Evolutionary conservation across 805 yeast species (phyloP).

Genomic region (Naumovozyma baii): DNA sequence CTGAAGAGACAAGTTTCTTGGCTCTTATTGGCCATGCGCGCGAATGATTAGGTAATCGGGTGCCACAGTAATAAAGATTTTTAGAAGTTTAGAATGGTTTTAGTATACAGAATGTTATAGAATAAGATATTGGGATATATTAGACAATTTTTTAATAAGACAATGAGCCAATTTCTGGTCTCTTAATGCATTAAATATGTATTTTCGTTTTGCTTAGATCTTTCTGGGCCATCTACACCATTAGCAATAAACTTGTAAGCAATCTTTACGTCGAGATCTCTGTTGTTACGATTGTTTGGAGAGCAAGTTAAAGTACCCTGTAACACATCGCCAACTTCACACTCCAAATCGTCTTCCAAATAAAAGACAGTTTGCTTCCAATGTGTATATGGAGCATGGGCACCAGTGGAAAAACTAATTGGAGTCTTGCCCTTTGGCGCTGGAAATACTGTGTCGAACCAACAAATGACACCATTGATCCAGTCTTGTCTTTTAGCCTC

Average conservation of each 20-base stretch:
- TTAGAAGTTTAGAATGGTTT: too few species aligned
- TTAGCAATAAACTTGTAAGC: conserved; percentile 38
- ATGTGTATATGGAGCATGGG: conserved; percentile 88
- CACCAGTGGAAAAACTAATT: conserved; percentile 84
- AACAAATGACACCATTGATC: conserved; percentile 81
- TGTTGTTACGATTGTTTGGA: conserved; percentile 71
- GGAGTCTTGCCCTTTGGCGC: conserved; percentile 39
- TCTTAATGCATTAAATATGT: conserved; percentile 61
- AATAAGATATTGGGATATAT: too few species aligned
- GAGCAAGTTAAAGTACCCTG: conserved; percentile 62
- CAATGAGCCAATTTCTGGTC: neutral
- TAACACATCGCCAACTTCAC: conserved; percentile 66
- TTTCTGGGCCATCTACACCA: conserved; percentile 38
- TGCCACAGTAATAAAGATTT: too few species aligned
- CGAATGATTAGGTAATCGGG: too few species aligned
- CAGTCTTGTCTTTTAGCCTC: conserved; percentile 69
- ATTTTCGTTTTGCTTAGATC: conserved; percentile 51
- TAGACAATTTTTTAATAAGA: neutral
- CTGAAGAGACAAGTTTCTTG: neutral
- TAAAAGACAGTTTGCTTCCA: conserved; percentile 98
- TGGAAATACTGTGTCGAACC: conserved; percentile 94
- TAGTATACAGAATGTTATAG: neutral
- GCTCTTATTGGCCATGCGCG: neutral
- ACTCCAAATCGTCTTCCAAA: conserved; percentile 66
- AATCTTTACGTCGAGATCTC: conserved; percentile 81